Evolutionary conservation across 352 stramenopile species (phyloP), one percentile per base, ranked within the genome.

Genomic region (Pythium phragmitis): DNA sequence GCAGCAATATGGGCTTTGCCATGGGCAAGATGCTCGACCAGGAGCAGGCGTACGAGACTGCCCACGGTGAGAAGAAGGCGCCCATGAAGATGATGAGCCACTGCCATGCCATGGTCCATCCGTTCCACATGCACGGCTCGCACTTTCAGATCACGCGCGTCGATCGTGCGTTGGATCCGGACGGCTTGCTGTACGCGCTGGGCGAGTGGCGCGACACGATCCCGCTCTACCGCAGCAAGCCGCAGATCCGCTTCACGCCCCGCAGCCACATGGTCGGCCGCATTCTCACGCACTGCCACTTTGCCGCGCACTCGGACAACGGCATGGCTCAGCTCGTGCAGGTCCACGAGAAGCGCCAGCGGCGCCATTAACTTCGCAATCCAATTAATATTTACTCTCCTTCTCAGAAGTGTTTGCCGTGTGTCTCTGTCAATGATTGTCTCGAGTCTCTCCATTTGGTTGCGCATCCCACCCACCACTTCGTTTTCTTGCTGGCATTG

Each of bases 161-260:
- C 50, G 74, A 79, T 28, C 66, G 65, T 7, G 66, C 48, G 34
- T 67, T 77, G 1, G 81, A 89, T 50, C 77, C 80, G 4, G 73
- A 89, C 52, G 73, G 75, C 7, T 36, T 88, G 43, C 66, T 91
- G 41, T 92, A 87, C 54, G 47, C 65, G 7, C 57, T 87, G 4
- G 81, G 81, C 45, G 84, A 91, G 70, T 92, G 84, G 82, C 82
- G 82, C 21, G 85, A 93, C 60, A 91, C 85, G 26, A 73, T 93
- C 37, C 85, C 85, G 46, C 73, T 93, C 6, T 91, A 80, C 71
- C 81, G 82, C 48, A 76, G 60, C 57, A 75, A 72, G 55, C 76
- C 86, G 36, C 72, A 80, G 46, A 85, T 93, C 57, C 79, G 80
- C 63, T 93, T 91, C 55, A 88, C 70, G 14, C 80, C 82, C 12